Conservation (phyloP, 805 yeast species). For the Kluyveromyces lactis region DNA sequence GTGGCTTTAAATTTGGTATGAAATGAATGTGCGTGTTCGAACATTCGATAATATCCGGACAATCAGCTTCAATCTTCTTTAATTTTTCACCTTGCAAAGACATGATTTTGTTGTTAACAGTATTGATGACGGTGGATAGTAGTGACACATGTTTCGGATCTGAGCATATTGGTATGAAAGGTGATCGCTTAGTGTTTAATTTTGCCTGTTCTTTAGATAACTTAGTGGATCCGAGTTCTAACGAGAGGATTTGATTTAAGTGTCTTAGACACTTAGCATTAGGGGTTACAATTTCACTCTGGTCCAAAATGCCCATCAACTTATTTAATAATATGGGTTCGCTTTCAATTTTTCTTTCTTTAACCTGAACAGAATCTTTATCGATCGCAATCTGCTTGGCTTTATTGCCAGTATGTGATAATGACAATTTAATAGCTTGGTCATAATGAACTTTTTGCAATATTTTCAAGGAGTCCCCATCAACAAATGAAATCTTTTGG, state of each 20-base stretch:
- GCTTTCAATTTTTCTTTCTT: background rate
- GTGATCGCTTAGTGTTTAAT: slow-evolving; percentile 8
- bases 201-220: slow-evolving; percentile 23
- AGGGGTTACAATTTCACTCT: slow-evolving; percentile 4
- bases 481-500: slow-evolving; percentile 13
- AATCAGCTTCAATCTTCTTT: slow-evolving; percentile 13
- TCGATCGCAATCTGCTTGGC: background rate
- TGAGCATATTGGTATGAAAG: slow-evolving; percentile 22
- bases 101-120: slow-evolving; percentile 21
- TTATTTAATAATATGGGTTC: background rate
- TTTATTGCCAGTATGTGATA: background rate
- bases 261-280: slow-evolving; percentile 5
- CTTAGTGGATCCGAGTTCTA: slow-evolving; percentile 17
- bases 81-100: slow-evolving; percentile 23
- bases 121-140: slow-evolving; percentile 15
- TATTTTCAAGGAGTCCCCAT: slow-evolving; percentile 14
- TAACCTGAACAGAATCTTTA: background rate
- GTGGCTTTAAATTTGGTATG: slow-evolving; percentile 45
- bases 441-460: slow-evolving; percentile 9
- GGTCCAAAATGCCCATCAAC: slow-evolving; percentile 3
- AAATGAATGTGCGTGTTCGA: slow-evolving; percentile 38
- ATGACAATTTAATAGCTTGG: background rate
- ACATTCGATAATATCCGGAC: slow-evolving; percentile 22
- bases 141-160: slow-evolving; percentile 15
- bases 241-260: slow-evolving; percentile 13